Evolutionary conservation across 129 eudicot species (phyloP).

Genomic region (Mikania micrantha): DNA sequence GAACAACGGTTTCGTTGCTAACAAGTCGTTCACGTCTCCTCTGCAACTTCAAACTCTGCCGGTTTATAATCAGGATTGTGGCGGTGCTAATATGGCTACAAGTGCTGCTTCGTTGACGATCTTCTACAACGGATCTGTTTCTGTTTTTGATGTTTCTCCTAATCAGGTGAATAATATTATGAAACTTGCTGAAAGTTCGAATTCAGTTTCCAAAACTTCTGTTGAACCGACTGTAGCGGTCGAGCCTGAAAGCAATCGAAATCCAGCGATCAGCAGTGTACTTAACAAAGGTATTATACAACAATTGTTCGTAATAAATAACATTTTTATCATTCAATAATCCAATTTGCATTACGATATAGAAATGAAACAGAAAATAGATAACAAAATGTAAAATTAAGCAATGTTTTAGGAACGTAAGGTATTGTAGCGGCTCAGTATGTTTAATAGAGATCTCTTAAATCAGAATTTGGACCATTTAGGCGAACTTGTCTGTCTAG

Average conservation of each 20-base stretch:
- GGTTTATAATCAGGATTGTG: slow-evolving; percentile 20
- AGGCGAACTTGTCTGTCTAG: too few relatives aligned
- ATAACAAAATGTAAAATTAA: too few relatives aligned
- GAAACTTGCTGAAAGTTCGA: slow-evolving; percentile 35
- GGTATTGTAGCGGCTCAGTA: too few relatives aligned
- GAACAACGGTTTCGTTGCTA: slow-evolving; percentile 8
- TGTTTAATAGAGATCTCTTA: too few relatives aligned
- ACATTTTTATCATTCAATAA: too few relatives aligned
- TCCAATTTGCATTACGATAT: too few relatives aligned
- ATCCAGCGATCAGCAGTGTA: slow-evolving; percentile 10
- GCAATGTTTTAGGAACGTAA: too few relatives aligned
- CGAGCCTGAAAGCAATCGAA: not conserved
- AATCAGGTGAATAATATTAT: slow-evolving; percentile 38
- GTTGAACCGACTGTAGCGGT: not conserved
- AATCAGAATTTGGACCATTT: too few relatives aligned
- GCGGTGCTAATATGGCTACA: not conserved
- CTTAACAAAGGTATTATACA: slow-evolving; percentile 43
- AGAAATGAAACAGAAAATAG: too few relatives aligned
- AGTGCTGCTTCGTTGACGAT: slow-evolving; percentile 47
- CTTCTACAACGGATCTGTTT: slow-evolving; percentile 59
- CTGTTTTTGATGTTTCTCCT: slow-evolving; percentile 46
- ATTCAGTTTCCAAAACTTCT: slow-evolving; percentile 13
- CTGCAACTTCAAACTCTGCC: slow-evolving; percentile 26
- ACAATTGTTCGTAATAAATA: too few relatives aligned
- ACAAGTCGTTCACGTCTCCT: slow-evolving; percentile 14